Conservation (phyloP, 306 rosid genomes). For the Cucurbita pepo region DNA sequence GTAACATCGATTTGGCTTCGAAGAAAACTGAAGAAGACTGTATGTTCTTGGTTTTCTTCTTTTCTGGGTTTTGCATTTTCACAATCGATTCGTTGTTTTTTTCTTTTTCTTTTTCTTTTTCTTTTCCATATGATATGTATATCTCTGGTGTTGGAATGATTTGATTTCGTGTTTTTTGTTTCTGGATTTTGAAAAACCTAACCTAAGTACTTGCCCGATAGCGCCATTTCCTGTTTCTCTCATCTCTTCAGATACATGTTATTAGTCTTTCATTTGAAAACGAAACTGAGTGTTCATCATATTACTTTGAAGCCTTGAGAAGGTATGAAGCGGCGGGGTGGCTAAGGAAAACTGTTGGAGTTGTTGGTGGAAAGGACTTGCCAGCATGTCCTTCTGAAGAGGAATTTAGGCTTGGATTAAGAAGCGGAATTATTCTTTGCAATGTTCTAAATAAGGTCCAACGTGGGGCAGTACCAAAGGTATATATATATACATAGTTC, state of each 20-base stretch:
- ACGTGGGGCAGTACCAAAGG: constrained; percentile 71
- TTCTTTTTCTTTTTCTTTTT: neutral
- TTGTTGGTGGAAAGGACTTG: constrained; percentile 70
- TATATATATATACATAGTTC: neutral
- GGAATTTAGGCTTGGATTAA: constrained; percentile 67
- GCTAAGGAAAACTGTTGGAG: constrained; percentile 61
- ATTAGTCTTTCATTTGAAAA: neutral
- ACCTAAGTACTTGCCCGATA: neutral
- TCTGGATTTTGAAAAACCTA: neutral
- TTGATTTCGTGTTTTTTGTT: neutral
- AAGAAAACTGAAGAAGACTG: constrained; percentile 70
- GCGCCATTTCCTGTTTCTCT: neutral
- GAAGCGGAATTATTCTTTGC: constrained; percentile 81
- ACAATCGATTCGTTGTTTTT: too few relatives aligned
- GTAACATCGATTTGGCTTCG: constrained; percentile 30
- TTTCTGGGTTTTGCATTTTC: neutral
- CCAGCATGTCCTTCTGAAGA: constrained; percentile 93
- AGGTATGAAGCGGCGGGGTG: constrained; percentile 86
- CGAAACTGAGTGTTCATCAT: neutral
- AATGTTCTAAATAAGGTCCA: constrained; percentile 67
- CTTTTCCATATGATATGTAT: neutral
- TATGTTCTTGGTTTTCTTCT: constrained; percentile 16
- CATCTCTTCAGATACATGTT: neutral
- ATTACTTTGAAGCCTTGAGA: constrained; percentile 46
- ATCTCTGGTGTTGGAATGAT: neutral